These are phyloP conservation scores for Candida frijolesensis DNA, from an alignment of 1,139 yeast species.

Conservation along the genomic window DNA sequence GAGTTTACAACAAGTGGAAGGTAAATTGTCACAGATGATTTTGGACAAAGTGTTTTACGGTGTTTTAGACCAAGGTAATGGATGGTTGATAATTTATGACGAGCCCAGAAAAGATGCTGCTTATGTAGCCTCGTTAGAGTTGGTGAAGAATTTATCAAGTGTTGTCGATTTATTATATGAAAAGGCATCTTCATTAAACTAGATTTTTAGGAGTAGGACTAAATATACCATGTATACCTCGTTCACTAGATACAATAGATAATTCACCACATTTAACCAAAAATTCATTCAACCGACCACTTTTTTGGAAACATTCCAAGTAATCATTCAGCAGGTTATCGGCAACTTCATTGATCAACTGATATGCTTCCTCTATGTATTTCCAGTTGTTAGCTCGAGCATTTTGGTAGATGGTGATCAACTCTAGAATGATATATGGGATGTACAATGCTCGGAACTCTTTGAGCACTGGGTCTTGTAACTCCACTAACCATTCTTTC, in stretches of 20 bases:
- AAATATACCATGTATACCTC: conserved; percentile 33
- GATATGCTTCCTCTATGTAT: conserved; percentile 55
- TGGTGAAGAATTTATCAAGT: conserved; percentile 81
- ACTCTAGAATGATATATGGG: conserved; percentile 70
- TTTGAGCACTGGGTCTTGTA: conserved; percentile 29
- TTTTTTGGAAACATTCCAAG: conserved; percentile 53
- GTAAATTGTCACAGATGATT: conserved; percentile 94
- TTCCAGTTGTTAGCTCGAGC: conserved; percentile 41
- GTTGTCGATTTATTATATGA: conserved; percentile 93
- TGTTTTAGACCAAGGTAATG: conserved; percentile 96
- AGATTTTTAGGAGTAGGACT: conserved; percentile 12
- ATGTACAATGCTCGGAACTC: conserved; percentile 67
- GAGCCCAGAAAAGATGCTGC: conserved; percentile 89
- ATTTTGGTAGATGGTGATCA: conserved; percentile 54
- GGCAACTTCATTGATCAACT: conserved; percentile 55
- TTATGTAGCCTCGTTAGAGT: conserved; percentile 84
- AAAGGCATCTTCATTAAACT: conserved; percentile 82
- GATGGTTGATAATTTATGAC: conserved; percentile 92
- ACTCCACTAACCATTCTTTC: conserved; percentile 36
- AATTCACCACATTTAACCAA: conserved; percentile 60
- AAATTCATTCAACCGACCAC: conserved; percentile 67
- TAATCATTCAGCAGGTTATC: conserved; percentile 43
- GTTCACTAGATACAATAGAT: conserved; percentile 50
- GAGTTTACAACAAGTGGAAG: conserved; percentile 87
- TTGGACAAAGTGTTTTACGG: conserved; percentile 93